Evolutionary conservation across 805 yeast species (phyloP).

Genomic region (Zygosaccharomyces gambellarensis): DNA sequence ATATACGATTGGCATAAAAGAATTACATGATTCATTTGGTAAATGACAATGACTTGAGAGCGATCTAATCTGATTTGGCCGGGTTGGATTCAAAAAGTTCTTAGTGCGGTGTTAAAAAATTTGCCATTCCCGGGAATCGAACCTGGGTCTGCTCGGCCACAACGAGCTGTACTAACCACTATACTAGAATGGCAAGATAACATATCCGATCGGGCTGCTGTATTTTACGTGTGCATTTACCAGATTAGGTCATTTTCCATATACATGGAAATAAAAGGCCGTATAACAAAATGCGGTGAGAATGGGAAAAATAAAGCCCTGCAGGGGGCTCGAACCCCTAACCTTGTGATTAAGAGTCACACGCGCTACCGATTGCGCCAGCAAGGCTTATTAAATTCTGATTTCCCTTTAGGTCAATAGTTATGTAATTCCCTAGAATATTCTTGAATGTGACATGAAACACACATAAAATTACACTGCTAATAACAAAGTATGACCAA

Average conservation of each 20-base stretch:
- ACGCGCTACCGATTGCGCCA: conserved; percentile 31
- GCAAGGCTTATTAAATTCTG: conserved; percentile 15
- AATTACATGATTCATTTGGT: neutral
- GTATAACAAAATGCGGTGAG: neutral
- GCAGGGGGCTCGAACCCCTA: conserved; percentile 30
- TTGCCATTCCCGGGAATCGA: conserved; percentile 41
- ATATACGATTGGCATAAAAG: neutral
- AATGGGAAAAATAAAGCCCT: conserved; percentile 16
- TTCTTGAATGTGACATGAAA: too few species aligned
- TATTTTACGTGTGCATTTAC: neutral
- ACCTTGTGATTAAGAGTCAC: conserved; percentile 28
- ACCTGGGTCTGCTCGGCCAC: conserved; percentile 41
- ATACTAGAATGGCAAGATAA: conserved; percentile 37
- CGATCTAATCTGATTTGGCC: neutral
- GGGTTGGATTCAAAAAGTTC: too few species aligned
- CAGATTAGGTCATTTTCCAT: neutral
- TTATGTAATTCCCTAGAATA: too few species aligned
- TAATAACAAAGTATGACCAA: too few species aligned
- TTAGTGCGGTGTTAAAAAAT: neutral
- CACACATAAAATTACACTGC: too few species aligned
- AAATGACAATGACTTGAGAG: neutral
- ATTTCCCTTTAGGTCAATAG: too few species aligned
- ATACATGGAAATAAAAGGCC: neutral
- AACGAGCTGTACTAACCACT: conserved; percentile 42
- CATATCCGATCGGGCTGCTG: neutral